Conservation (phyloP, 1,139 yeast genomes). For the Taphrina populina region DNA sequence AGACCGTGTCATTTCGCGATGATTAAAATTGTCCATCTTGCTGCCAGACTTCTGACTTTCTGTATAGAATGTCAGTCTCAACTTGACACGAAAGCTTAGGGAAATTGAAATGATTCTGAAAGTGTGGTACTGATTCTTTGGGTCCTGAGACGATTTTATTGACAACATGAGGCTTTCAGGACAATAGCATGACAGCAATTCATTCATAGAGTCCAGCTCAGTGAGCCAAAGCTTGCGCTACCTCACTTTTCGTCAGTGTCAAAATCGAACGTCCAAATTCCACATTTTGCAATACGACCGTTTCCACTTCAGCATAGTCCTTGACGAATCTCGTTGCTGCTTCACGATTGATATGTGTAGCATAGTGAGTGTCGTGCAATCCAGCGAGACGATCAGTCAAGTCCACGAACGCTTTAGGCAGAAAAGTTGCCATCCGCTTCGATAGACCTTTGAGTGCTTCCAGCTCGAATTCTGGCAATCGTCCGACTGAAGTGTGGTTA, state of each 20-base stretch:
- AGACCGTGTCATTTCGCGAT: neutral
- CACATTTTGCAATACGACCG: conserved; percentile 39
- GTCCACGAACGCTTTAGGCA: conserved; percentile 46
- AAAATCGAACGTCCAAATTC: conserved; percentile 40
- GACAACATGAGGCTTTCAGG: no score
- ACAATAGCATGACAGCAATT: neutral
- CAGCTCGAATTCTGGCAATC: conserved; percentile 33
- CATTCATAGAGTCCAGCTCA: neutral
- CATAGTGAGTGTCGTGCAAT: conserved; percentile 45
- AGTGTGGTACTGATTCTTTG: no score
- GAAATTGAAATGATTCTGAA: no score
- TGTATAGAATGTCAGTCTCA: conserved; percentile 56
- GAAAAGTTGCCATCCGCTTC: conserved; percentile 44
- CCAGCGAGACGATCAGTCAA: conserved; percentile 42
- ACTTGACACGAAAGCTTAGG: conserved; percentile 80
- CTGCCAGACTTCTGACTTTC: no score
- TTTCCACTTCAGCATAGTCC: conserved; percentile 43
- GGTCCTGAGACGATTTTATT: no score
- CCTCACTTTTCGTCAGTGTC: conserved; percentile 43
- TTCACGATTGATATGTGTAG: conserved; percentile 43
- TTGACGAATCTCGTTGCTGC: conserved; percentile 45
- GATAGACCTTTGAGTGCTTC: conserved; percentile 40
- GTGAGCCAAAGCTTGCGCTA: conserved; percentile 38
- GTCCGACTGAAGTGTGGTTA: conserved; percentile 4
- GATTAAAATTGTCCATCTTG: conserved; percentile 15